Base-by-base conservation (phyloP, 352 stramenopile genomes). In the Globisporangium irregulare region DNA sequence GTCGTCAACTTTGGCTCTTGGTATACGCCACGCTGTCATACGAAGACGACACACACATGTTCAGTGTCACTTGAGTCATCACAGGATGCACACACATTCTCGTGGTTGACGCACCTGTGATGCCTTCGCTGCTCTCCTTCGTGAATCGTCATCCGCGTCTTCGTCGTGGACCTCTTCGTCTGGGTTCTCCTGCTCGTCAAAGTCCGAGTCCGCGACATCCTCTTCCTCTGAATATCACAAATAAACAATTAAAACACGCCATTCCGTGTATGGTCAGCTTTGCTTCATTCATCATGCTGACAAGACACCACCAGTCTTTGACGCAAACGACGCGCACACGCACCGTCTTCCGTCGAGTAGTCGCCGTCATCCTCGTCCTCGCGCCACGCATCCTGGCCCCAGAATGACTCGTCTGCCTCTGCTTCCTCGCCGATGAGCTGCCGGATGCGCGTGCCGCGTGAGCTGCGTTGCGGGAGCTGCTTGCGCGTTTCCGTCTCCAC, bases 271-370 rank as follows among this genome's bases (percentile, higher is more conserved):
- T 18, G 25, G 9, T 32, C 29, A 64, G 10, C 56, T 46, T 7
- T 60, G 36, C 10, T 32, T 32, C 27, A 32, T 41, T 29, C 32
- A 59, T 51, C 4, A n/a, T n/a, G 41, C 3, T 51, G 18, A 10
- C 32, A 51, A 9, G 32, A 41, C 48, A n/a, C 66, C 25, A 29
- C 8, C 53, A 25, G 22, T 18, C 27, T 32, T 32, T 3, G 27
- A 56, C 41, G 9, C 20, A 57, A 62, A 34, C 18, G 36, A 15
- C 46, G 5, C 36, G 4, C 36, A 24, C 43, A 57, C 69, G 27
- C 51, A 94, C 88, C 88, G 77, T 86, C 89, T 81, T 97, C 90
- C 1, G 85, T 95, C 22, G 83, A 90, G 75, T 96, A 97, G 69
- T 97, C 90, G 14, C 84, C 89, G 73, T 93, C 86, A 54, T 95